phyloP scores from a whole-genome alignment of 805 yeast species.

The Komagataella phaffii region DNA sequence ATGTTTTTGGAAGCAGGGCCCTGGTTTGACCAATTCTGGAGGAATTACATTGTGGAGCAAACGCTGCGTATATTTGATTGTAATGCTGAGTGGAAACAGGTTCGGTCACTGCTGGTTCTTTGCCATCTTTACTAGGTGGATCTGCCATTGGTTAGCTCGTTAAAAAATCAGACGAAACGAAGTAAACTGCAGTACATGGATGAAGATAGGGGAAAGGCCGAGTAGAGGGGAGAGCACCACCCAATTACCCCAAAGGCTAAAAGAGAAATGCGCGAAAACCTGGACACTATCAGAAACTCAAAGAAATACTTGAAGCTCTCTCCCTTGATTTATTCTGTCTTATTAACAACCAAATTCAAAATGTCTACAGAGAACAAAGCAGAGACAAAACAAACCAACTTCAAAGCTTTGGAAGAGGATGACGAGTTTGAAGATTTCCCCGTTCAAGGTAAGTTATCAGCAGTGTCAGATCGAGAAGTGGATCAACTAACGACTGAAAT shows the following conservation, averaged over 20 bases:
- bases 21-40: conserved; percentile 4
- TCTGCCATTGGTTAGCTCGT: neutral
- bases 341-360: neutral
- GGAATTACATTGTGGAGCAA: neutral
- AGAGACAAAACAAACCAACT: conserved; percentile 12
- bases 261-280: neutral
- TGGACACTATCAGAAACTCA: too few species aligned
- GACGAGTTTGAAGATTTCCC: conserved; percentile 98
- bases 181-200: neutral
- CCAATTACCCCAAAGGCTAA: neutral
- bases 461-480: neutral
- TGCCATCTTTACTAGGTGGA: conserved; percentile 1
- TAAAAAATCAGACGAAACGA: neutral
- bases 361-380: neutral
- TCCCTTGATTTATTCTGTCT: neutral
- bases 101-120: neutral
- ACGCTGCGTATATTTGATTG: neutral
- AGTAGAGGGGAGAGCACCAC: neutral
- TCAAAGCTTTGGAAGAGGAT: conserved; percentile 82
- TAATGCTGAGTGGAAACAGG: neutral
- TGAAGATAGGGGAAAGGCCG: neutral
- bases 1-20: conserved; percentile 10
- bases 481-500: conserved; percentile 1
- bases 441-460: conserved; percentile 40
- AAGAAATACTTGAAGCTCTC: neutral